Percentiles rank a stretch among this genome's conserved stretches.
These are phyloP conservation scores for Friedmanniomyces endolithicus DNA, from an alignment of 495 filamentous ascomycete species.

Conservation along the genomic window DNA sequence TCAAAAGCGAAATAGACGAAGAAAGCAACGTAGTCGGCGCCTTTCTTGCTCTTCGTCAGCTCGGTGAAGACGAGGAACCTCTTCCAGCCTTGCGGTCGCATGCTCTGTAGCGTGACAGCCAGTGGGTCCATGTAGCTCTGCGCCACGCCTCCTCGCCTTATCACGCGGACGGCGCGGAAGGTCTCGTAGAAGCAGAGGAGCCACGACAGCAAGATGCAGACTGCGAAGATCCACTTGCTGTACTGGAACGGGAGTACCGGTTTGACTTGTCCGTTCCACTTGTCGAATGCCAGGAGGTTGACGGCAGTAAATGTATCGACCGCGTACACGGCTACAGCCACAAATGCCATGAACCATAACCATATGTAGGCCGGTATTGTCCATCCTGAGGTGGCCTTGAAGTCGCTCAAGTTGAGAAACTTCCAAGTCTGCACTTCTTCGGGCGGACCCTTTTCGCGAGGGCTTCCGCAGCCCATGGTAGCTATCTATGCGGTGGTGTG, in stretches of 20 bases:
- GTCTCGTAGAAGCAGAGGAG: conserved; percentile 64
- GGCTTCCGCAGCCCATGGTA: conserved; percentile 46
- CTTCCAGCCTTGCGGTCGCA: conserved; percentile 63
- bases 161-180: conserved; percentile 62
- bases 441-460: conserved; percentile 54
- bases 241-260: conserved; percentile 56
- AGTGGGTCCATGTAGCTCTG: conserved; percentile 81
- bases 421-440: conserved; percentile 83
- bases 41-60: conserved; percentile 82
- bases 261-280: conserved; percentile 47
- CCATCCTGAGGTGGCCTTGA: conserved; percentile 66
- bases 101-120: conserved; percentile 67
- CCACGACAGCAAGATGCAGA: conserved; percentile 78
- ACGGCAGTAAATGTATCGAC: conserved; percentile 88
- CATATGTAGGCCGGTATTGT: conserved; percentile 70
- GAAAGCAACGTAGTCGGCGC: conserved; percentile 78
- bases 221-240: conserved; percentile 81
- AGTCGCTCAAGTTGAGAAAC: conserved; percentile 83
- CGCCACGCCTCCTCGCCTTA: conserved; percentile 72
- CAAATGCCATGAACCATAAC: conserved; percentile 63
- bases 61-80: conserved; percentile 87
- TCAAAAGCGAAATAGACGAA: conserved; percentile 94
- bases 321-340: conserved; percentile 73
- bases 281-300: conserved; percentile 73
- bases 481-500: background rate